Conservation (phyloP, 371 early-diverging fungal genomes). For the Nosema muscidifuracis region DNA sequence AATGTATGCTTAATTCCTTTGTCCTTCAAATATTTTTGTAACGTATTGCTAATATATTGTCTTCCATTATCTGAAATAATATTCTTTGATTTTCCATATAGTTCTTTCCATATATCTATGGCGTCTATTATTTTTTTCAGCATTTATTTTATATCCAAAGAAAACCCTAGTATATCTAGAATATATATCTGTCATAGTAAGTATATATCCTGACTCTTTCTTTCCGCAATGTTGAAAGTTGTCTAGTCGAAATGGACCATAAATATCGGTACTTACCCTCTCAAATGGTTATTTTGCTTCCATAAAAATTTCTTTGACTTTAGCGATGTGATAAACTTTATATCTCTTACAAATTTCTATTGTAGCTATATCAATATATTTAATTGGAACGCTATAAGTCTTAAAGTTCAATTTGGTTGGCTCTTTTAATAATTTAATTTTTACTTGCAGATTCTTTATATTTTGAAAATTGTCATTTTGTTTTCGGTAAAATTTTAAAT, state of each 20-base stretch:
- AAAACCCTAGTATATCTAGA: slow-evolving; percentile 1
- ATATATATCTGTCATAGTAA: slow-evolving; percentile 20
- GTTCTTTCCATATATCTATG: slow-evolving; percentile 6
- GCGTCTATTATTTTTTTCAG: not conserved
- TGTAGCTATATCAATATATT: too few relatives aligned
- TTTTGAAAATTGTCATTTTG: too few relatives aligned
- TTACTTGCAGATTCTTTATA: too few relatives aligned
- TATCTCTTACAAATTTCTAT: too few relatives aligned
- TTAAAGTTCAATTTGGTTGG: too few relatives aligned
- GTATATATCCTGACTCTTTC: slow-evolving; percentile 1
- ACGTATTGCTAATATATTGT: slow-evolving; percentile 23
- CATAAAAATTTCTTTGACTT: too few relatives aligned
- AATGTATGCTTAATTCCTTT: slow-evolving; percentile 4
- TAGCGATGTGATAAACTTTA: too few relatives aligned
- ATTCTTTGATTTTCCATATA: not conserved
- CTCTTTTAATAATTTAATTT: too few relatives aligned
- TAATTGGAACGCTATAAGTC: too few relatives aligned
- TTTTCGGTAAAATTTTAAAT: too few relatives aligned
- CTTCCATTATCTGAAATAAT: slow-evolving; percentile 21
- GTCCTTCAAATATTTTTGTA: not conserved
- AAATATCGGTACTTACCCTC: slow-evolving; percentile 8
- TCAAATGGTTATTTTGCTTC: not conserved
- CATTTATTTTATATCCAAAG: not conserved
- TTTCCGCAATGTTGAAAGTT: not conserved
- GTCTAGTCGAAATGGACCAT: slow-evolving; percentile 2